phyloP scores from a whole-genome alignment of 2,329 filamentous ascomycete genomes.

The Diatrype stigma region DNA sequence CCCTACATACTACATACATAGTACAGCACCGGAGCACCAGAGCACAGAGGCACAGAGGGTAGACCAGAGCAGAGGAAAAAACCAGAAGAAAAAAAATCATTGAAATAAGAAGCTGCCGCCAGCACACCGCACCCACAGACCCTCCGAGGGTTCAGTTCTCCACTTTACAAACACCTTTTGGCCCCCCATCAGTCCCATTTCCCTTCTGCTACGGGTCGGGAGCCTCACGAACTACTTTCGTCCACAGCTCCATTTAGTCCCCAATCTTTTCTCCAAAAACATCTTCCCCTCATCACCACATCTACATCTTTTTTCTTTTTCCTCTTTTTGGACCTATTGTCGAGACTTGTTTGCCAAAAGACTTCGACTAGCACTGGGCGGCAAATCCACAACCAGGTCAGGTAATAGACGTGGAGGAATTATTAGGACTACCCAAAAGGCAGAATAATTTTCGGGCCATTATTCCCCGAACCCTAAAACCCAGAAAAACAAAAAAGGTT shows the following conservation, averaged over 20 bases:
- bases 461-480: slow-evolving; percentile 11
- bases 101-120: slow-evolving; percentile 28
- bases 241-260: slow-evolving; percentile 29
- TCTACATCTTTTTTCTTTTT: slow-evolving; percentile 15
- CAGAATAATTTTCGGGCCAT: slow-evolving; percentile 13
- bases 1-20: not conserved
- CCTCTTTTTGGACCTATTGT: slow-evolving; percentile 15
- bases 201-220: slow-evolving; percentile 24
- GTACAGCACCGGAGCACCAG: not conserved
- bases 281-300: slow-evolving; percentile 22
- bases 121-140: slow-evolving; percentile 22
- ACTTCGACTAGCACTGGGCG: slow-evolving; percentile 20
- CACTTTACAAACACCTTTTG: slow-evolving; percentile 32
- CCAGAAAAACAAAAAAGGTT: not conserved
- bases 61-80: not conserved
- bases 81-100: slow-evolving; percentile 10
- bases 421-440: slow-evolving; percentile 14
- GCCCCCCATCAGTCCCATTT: slow-evolving; percentile 30
- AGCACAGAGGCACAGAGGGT: not conserved
- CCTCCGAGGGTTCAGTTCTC: slow-evolving; percentile 30
- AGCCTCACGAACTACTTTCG: slow-evolving; percentile 31
- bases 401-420: slow-evolving; percentile 29
- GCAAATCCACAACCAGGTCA: slow-evolving; percentile 19
- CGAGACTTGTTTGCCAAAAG: slow-evolving; percentile 19
- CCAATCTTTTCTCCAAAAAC: slow-evolving; percentile 33